phyloP scores from a whole-genome alignment of 768 basidiomycete genomes.

The Chalciporus sphaerocephalus region DNA sequence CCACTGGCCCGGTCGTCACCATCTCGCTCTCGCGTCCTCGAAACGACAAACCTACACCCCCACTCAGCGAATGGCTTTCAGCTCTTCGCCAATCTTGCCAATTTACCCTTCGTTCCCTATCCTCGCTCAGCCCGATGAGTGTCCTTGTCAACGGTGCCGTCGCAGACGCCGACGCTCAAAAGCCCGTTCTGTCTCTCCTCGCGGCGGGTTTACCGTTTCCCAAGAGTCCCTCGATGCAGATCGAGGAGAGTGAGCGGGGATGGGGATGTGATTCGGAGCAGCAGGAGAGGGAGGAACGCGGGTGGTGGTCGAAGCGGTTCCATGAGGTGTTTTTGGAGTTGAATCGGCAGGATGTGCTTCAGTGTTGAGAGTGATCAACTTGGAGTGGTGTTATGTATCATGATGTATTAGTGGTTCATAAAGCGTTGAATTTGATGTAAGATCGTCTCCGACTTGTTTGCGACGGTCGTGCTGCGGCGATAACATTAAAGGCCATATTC shows the following conservation, averaged over 20 bases:
- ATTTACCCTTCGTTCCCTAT: slow-evolving; percentile 43
- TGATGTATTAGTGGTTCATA: not conserved
- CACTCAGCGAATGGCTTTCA: slow-evolving; percentile 37
- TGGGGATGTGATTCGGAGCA: slow-evolving; percentile 26
- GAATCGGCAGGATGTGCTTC: slow-evolving; percentile 28
- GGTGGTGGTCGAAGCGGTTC: slow-evolving; percentile 70
- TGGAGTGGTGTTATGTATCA: not conserved
- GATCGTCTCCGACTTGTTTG: too few relatives aligned
- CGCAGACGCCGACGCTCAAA: slow-evolving; percentile 28
- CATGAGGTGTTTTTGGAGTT: slow-evolving; percentile 58
- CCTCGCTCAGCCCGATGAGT: slow-evolving; percentile 28
- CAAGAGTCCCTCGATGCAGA: slow-evolving; percentile 67
- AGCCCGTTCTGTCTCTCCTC: slow-evolving; percentile 38
- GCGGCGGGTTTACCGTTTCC: slow-evolving; percentile 54
- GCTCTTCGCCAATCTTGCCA: slow-evolving; percentile 52
- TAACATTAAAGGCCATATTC: too few relatives aligned
- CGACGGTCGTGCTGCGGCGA: too few relatives aligned
- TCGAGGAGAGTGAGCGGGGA: slow-evolving; percentile 35
- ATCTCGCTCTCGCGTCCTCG: slow-evolving; percentile 31
- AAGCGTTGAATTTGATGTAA: too few relatives aligned
- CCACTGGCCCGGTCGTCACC: slow-evolving; percentile 30
- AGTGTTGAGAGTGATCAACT: not conserved
- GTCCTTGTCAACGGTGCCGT: slow-evolving; percentile 26
- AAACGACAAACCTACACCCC: not conserved
- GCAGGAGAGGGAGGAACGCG: slow-evolving; percentile 62